A percentile compares a stretch with the other conserved stretches of the same genome.
Evolutionary conservation across 441 rosid genomes (phyloP).

Genomic region (Pelargonium fulgidum): DNA sequence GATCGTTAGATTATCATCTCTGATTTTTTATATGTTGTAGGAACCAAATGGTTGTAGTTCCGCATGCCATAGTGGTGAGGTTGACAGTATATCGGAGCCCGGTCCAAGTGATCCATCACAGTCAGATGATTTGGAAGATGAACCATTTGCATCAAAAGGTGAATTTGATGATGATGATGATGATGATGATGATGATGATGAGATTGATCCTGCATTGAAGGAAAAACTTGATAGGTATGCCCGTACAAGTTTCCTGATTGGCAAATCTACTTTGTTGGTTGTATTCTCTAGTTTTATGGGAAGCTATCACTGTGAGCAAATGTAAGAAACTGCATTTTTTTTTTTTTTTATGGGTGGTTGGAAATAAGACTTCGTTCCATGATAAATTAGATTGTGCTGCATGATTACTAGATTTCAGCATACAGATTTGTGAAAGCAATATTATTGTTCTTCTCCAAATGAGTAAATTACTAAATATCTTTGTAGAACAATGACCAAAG

Average conservation of each 20-base stretch:
- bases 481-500: no score
- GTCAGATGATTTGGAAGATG: conserved; percentile 24
- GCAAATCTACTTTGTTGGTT: not conserved
- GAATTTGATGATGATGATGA: conserved; percentile 40
- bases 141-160: conserved; percentile 24
- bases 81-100: conserved; percentile 14
- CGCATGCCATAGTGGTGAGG: conserved; percentile 13
- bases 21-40: no score
- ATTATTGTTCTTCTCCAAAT: no score
- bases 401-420: no score
- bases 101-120: conserved; percentile 24
- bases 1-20: no score
- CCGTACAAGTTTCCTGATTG: not conserved
- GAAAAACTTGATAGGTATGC: conserved; percentile 40
- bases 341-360: no score
- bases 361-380: no score
- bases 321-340: no score
- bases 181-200: conserved; percentile 47
- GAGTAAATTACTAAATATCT: no score
- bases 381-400: no score
- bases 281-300: not conserved
- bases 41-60: no score
- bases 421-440: no score
- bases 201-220: conserved; percentile 41
- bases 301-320: not conserved